Percentiles rank a stretch among this genome's conserved stretches.
Conservation (phyloP, 2,329 filamentous ascomycete genomes). For the Dryadomyces sulphureus region DNA sequence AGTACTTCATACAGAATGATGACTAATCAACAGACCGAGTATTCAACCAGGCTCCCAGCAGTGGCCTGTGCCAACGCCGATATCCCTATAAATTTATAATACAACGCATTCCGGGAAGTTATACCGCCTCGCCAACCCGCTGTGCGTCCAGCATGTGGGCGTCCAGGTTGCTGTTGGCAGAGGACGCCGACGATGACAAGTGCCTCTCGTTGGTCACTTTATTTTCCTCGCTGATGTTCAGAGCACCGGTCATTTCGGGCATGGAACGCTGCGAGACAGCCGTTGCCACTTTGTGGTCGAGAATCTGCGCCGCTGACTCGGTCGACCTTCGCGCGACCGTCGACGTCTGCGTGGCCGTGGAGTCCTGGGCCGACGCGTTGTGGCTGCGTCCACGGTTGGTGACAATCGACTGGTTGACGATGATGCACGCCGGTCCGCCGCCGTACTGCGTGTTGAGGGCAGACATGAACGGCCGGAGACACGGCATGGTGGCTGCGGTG, state of each 20-base stretch:
- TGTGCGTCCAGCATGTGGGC: neutral
- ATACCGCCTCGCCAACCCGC: neutral
- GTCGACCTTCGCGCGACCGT: neutral
- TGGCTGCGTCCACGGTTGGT: neutral
- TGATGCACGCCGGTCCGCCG: constrained; percentile 9
- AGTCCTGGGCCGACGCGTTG: constrained; percentile 1
- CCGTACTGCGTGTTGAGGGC: constrained; percentile 19
- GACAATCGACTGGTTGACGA: constrained; percentile 5
- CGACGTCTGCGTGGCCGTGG: neutral
- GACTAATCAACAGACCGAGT: no score
- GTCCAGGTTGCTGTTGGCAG: neutral
- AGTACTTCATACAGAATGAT: no score
- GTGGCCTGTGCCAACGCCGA: no score
- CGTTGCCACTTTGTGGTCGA: neutral
- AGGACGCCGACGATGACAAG: neutral
- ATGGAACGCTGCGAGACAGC: neutral
- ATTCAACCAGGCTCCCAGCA: no score
- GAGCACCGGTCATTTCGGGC: neutral
- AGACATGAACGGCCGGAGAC: constrained; percentile 27
- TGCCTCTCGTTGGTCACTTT: neutral
- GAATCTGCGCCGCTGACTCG: neutral
- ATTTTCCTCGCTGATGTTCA: neutral
- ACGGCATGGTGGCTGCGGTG: constrained; percentile 25
- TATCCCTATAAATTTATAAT: no score
- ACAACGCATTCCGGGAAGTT: neutral